Evolutionary conservation across 2,329 filamentous ascomycete genomes (phyloP), one percentile per base, ranked within the genome.

Genomic region (Trichoderma breve): DNA sequence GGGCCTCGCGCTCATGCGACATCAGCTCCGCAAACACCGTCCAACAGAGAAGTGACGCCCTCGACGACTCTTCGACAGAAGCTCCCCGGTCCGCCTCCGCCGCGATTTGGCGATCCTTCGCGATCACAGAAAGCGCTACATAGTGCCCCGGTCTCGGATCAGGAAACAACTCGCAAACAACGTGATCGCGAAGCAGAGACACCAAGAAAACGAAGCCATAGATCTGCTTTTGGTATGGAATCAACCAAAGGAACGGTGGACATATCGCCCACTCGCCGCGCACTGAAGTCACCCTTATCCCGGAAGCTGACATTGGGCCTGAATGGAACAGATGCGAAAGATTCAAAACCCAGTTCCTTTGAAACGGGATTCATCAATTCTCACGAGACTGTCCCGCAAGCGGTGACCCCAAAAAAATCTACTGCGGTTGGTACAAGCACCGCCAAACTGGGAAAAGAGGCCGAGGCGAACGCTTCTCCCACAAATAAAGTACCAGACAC

Each of bases 161-260:
- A 9, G n/a, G 36, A 69, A 9, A 39, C 28, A 8, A 15, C 15
- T 34, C 67, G 39, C 30, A 53, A 61, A 62, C 55, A 62, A 28
- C 55, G 21, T 6, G 39, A 61, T 58, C 39, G 26, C 9, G 67
- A 36, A 47, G 18, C 24, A 36, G 55, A 62, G 26, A 32, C 28
- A 28, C 60, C 67, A 18, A 21, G 67, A 1, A 70, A 70, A 62
- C 55, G 67, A 4, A 70, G 57, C 11, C 67, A 70, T 26, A 47
- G 18, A 34, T 70, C 67, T 34, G 67, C 67, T 14, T 70, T 70
- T 70, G 57, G 57, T 62, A 53, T 32, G 30, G 67, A 61, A 26
- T 14, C 39, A 12, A 2, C 14, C 34, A 12, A 18, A 21, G 18
- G 11, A 28, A 18, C 34, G 43, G 47, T 34, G 28, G 60, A 66